Conservation (phyloP, 768 basidiomycete genomes). For the Austroboletus festivus region DNA sequence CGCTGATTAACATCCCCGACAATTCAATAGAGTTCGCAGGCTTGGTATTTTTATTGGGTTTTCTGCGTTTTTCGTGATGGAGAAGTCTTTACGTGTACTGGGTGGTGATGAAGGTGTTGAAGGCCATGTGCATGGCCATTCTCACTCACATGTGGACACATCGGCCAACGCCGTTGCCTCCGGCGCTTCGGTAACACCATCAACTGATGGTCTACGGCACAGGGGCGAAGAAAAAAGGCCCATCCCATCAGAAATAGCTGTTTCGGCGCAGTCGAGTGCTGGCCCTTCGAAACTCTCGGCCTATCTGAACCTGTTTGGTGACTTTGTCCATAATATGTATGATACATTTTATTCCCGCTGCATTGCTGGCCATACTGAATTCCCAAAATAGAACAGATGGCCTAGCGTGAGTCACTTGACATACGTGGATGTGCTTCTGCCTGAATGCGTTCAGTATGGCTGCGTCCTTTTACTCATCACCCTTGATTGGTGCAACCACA, state of each 20-base stretch:
- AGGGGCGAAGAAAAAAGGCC: conserved; percentile 35
- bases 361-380: conserved; percentile 16
- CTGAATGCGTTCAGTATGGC: conserved; percentile 61
- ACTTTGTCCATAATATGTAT: conserved; percentile 92
- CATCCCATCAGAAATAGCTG: conserved; percentile 25
- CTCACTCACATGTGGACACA: conserved; percentile 45
- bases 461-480: conserved; percentile 95
- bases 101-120: conserved; percentile 52
- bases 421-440: conserved; percentile 4
- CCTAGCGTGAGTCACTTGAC: conserved; percentile 61
- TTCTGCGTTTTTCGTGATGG: conserved; percentile 89
- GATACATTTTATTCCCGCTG: conserved; percentile 10
- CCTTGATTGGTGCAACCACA: conserved; percentile 88
- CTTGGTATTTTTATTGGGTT: conserved; percentile 85
- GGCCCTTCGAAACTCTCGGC: conserved; percentile 84
- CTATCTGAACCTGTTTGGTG: conserved; percentile 89
- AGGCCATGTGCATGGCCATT: conserved; percentile 52
- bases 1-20: conserved; percentile 2
- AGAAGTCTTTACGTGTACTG: conserved; percentile 84
- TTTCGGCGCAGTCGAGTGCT: conserved; percentile 27
- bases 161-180: conserved; percentile 39
- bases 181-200: conserved; percentile 40
- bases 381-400: conserved; percentile 73
- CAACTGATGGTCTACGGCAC: conserved; percentile 48
- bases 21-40: conserved; percentile 35